Evolutionary conservation across 352 stramenopile genomes (phyloP).

Genomic region (Globisporangium splendens): DNA sequence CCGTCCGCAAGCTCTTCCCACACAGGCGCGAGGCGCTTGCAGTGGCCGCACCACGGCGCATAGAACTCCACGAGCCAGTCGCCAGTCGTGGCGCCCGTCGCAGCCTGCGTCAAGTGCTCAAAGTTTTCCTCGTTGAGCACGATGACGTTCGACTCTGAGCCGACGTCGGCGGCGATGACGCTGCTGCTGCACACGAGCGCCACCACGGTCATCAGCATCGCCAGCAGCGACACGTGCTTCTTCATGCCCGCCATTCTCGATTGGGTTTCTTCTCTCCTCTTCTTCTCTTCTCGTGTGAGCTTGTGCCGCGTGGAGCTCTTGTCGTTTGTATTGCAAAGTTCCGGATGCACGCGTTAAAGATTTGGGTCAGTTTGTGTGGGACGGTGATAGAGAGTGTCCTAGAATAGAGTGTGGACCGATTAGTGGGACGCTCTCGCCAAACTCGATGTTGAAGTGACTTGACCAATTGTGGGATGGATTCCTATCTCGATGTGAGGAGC

Average conservation of each 20-base stretch:
- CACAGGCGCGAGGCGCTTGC: constrained; percentile 50
- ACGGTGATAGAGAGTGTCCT: not conserved
- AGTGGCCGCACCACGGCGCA: constrained; percentile 72
- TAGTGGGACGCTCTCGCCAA: not conserved
- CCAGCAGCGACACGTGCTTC: constrained; percentile 10
- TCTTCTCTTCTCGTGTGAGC: not conserved
- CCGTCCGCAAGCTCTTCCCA: constrained; percentile 80
- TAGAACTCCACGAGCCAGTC: constrained; percentile 90
- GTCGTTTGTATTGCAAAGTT: not conserved
- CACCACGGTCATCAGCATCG: constrained; percentile 19
- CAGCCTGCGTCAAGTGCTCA: constrained; percentile 88
- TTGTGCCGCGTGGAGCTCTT: constrained; percentile 5
- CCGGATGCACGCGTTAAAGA: not conserved
- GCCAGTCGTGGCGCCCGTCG: constrained; percentile 88
- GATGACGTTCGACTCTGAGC: constrained; percentile 44
- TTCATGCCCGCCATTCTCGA: not conserved
- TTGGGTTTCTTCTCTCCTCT: constrained; percentile 4
- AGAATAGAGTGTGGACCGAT: not conserved
- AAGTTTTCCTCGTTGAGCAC: constrained; percentile 75
- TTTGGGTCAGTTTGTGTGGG: not conserved
- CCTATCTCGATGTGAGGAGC: not conserved
- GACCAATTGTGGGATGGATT: no score
- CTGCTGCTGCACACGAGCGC: constrained; percentile 8
- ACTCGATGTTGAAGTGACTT: not conserved
- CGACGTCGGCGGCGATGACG: constrained; percentile 7